Percentiles rank a stretch among this genome's conserved stretches.
These are phyloP conservation scores for Talaromyces thailandensis DNA, from an alignment of 495 filamentous ascomycete species.

Conservation along the genomic window DNA sequence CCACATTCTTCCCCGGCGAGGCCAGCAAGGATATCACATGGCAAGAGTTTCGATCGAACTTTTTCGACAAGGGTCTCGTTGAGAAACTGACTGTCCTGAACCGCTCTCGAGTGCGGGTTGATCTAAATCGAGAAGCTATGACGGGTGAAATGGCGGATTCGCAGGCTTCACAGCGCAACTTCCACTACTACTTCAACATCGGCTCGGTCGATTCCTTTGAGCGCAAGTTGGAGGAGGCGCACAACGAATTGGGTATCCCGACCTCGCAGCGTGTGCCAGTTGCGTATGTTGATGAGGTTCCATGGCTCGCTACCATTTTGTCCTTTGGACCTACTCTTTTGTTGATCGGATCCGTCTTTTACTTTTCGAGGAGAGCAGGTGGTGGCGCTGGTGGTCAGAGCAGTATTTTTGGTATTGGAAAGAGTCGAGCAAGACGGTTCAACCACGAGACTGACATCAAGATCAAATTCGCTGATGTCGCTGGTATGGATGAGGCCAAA, in stretches of 20 bases:
- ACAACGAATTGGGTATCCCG: constrained; percentile 78
- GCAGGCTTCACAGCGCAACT: constrained; percentile 54
- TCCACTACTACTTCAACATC: constrained; percentile 90
- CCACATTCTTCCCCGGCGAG: constrained; percentile 55
- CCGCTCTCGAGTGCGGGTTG: constrained; percentile 63
- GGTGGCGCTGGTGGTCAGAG: constrained; percentile 56
- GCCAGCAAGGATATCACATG: constrained; percentile 79
- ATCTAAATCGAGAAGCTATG: constrained; percentile 75
- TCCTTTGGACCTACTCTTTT: constrained; percentile 80
- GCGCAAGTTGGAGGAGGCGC: constrained; percentile 74
- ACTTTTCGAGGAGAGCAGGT: constrained; percentile 56
- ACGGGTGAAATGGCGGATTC: constrained; percentile 75
- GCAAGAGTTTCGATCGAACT: constrained; percentile 89
- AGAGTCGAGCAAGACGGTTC: constrained; percentile 91
- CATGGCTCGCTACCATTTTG: constrained; percentile 52
- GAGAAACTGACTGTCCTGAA: constrained; percentile 82
- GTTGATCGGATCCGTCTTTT: constrained; percentile 73
- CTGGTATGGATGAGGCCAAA: constrained; percentile 98
- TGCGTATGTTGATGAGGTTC: constrained; percentile 69
- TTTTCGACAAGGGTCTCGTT: constrained; percentile 91
- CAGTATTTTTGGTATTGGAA: constrained; percentile 89
- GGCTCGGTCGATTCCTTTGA: constrained; percentile 93
- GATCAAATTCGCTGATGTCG: constrained; percentile 93
- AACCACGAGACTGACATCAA: constrained; percentile 95
- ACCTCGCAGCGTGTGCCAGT: constrained; percentile 81